A percentile compares a stretch with the other conserved stretches of the same genome.
These are phyloP conservation scores for Argentina anserina DNA, from an alignment of 306 rosid species.

Conservation along the genomic window DNA sequence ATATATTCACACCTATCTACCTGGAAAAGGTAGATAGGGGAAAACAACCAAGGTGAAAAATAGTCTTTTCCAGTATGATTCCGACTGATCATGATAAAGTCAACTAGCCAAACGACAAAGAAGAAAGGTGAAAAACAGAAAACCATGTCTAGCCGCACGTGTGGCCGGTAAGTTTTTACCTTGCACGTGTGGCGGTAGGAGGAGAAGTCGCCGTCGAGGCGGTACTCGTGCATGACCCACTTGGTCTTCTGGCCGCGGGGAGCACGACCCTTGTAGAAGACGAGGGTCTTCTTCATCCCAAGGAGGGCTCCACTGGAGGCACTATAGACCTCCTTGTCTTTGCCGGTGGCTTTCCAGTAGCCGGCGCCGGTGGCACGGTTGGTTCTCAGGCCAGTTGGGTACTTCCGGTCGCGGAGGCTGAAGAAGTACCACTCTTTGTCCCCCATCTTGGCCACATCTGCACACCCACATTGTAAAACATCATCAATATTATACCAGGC, in stretches of 20 bases:
- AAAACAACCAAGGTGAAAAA: constrained; percentile 23
- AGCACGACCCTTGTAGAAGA: constrained; percentile 83
- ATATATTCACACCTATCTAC: neutral
- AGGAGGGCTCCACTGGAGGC: constrained; percentile 35
- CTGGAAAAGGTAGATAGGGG: neutral
- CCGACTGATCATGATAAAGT: neutral
- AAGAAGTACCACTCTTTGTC: constrained; percentile 78
- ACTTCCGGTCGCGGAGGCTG: constrained; percentile 75
- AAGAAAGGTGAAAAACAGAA: neutral
- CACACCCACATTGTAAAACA: neutral
- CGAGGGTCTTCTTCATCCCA: constrained; percentile 88
- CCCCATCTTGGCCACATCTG: constrained; percentile 76
- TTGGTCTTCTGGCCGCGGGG: constrained; percentile 77
- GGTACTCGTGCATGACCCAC: constrained; percentile 96
- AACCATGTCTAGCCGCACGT: constrained; percentile 3
- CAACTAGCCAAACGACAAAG: constrained; percentile 19
- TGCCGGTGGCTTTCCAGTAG: constrained; percentile 90
- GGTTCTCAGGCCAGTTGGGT: constrained; percentile 73
- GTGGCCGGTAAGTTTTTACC: constrained; percentile 20
- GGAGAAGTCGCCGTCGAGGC: constrained; percentile 56
- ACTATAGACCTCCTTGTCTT: constrained; percentile 57
- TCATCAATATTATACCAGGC: neutral
- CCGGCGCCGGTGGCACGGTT: constrained; percentile 79
- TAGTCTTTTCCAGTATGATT: neutral
- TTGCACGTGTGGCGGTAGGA: constrained; percentile 44